Evolutionary conservation across 176 grass and related monocot genomes (phyloP), one percentile per base, ranked within the genome.

Genomic region (Eragrostis curvula): DNA sequence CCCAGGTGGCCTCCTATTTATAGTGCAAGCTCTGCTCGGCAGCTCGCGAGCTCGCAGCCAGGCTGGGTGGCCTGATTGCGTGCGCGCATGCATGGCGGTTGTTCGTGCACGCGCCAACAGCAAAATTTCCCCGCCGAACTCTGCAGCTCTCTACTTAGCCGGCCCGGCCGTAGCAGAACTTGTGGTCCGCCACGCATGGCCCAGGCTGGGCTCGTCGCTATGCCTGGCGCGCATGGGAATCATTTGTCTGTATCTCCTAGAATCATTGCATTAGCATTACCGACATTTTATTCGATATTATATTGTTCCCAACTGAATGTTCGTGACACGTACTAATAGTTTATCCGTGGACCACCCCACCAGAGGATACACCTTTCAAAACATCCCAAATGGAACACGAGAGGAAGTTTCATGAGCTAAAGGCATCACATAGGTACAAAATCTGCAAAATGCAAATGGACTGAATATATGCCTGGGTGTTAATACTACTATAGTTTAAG

Each of bases 41-140:
- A 14, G 58, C 17, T 51, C 17, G 12, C 61, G 17, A 27, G 23
- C 58, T 61, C 58, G 58, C 58, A 27, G 58, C 23, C 58, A 61
- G 23, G 23, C 58, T 13, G 42, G 51, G 29, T 8, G 9, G 15
- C 48, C 16, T 21, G 11, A 4, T n/a, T 59, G 7, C 62, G 16
- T 13, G 51, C 79, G 43, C 69, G 79, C 81, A 40, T 52, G 86
- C 25, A 17, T 3, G 58, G 11, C 58, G 58, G 42, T 25, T 50
- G 25, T n/a, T 47, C 10, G 42, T 40, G 74, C 59, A 36, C 49
- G 87, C 61, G 10, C 13, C 17, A 45, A 36, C 17, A 55, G 46
- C 87, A 79, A 80, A 84, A 68, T 63, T 63, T 89, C 62, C 9
- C 7, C 0, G 76, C 81, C 70, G 27, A 81, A 85, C 77, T 85